Conservation (phyloP, 495 filamentous ascomycete genomes). For the Recurvomyces mirabilis region DNA sequence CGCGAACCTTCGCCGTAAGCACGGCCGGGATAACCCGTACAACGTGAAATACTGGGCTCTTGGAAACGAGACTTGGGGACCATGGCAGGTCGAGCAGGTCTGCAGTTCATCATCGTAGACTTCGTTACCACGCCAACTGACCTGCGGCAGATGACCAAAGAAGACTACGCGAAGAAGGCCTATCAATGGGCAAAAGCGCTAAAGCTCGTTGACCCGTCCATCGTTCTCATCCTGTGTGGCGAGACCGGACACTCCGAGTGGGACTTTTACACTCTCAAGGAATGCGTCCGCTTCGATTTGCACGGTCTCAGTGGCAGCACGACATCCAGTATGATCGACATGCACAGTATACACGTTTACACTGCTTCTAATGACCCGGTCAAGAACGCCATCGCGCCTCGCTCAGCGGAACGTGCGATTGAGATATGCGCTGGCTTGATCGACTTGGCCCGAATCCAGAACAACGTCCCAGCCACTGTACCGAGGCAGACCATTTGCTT, state of each 20-base stretch:
- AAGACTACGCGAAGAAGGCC: slow-evolving; percentile 65
- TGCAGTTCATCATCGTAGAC: not conserved
- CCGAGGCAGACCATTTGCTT: slow-evolving; percentile 62
- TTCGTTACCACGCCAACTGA: too few relatives aligned
- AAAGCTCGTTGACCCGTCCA: slow-evolving; percentile 58
- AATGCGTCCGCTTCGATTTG: slow-evolving; percentile 46
- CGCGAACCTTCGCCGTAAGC: slow-evolving; percentile 61
- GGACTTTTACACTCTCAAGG: slow-evolving; percentile 60
- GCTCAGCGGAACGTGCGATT: slow-evolving; percentile 63
- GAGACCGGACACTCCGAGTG: slow-evolving; percentile 55
- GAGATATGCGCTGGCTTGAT: slow-evolving; percentile 56
- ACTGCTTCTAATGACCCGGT: slow-evolving; percentile 46
- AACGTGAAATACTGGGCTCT: slow-evolving; percentile 57
- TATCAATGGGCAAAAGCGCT: slow-evolving; percentile 70
- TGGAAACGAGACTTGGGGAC: slow-evolving; percentile 56
- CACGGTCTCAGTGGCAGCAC: slow-evolving; percentile 28
- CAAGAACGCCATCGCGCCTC: slow-evolving; percentile 54
- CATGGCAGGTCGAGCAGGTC: slow-evolving; percentile 58
- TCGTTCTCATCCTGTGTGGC: slow-evolving; percentile 60
- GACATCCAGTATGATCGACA: slow-evolving; percentile 42
- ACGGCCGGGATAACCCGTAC: slow-evolving; percentile 63
- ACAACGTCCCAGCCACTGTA: slow-evolving; percentile 43
- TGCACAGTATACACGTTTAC: slow-evolving; percentile 64
- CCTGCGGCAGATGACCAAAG: slow-evolving; percentile 50
- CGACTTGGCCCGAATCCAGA: slow-evolving; percentile 64